Evolutionary conservation across 2,329 filamentous ascomycete genomes (phyloP).

Genomic region (Trichoderma simmonsii): DNA sequence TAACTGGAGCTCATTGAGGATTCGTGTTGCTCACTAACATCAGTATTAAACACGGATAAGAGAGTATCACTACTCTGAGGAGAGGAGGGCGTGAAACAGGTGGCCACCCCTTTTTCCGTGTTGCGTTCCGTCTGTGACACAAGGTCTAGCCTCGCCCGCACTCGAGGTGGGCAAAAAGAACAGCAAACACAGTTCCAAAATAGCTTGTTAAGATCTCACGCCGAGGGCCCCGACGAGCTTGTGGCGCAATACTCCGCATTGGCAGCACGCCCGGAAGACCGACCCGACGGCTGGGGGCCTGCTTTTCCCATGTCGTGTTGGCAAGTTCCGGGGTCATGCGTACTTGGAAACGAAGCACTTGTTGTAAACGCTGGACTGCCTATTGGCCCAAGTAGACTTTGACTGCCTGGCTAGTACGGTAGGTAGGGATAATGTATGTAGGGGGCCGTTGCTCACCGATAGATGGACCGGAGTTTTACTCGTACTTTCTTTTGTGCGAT

Average conservation of each 20-base stretch:
- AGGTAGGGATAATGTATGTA: background rate
- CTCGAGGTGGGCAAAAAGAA: background rate
- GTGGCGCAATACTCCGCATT: constrained; percentile 6
- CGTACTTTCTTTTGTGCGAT: background rate
- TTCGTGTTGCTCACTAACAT: background rate
- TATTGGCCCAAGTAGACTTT: background rate
- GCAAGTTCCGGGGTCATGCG: constrained; percentile 6
- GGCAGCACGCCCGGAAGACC: background rate
- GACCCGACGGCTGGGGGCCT: background rate
- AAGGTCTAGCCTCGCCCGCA: background rate
- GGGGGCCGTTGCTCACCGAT: constrained; percentile 8
- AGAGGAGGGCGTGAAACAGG: background rate
- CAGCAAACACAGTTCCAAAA: background rate
- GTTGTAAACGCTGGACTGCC: background rate
- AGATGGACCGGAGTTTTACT: background rate
- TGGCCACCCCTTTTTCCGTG: background rate
- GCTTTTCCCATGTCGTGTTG: background rate
- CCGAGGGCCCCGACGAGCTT: background rate
- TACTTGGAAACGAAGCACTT: background rate
- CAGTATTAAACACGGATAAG: background rate
- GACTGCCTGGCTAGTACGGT: background rate
- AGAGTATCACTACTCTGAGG: background rate
- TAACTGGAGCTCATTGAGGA: background rate
- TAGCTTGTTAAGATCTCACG: background rate
- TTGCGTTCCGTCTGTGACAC: background rate